These are phyloP conservation scores for Rhizopogon salebrosus DNA, from an alignment of 768 basidiomycete genomes.

Conservation along the genomic window DNA sequence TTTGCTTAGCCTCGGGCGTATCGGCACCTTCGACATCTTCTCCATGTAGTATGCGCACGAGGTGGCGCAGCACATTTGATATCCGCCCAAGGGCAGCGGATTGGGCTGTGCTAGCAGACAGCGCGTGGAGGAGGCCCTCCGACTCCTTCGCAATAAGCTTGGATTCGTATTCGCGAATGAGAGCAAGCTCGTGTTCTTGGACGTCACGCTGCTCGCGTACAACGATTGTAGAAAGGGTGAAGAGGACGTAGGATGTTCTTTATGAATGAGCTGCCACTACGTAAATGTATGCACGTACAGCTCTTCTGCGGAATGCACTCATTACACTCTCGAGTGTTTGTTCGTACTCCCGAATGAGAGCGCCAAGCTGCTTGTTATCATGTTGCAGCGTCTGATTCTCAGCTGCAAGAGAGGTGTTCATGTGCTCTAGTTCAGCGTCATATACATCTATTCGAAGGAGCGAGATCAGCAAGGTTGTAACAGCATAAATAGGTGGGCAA, in stretches of 20 bases:
- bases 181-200: slow-evolving; percentile 84
- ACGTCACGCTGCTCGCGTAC: slow-evolving; percentile 70
- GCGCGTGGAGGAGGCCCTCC: slow-evolving; percentile 51
- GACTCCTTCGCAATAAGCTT: slow-evolving; percentile 75
- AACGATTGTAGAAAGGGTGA: not conserved
- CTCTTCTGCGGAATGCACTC: slow-evolving; percentile 84
- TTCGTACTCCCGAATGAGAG: slow-evolving; percentile 93
- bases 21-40: slow-evolving; percentile 41
- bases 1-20: slow-evolving; percentile 3
- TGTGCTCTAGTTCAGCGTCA: slow-evolving; percentile 81
- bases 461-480: not conserved
- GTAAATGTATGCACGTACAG: slow-evolving; percentile 52
- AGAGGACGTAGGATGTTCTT: not conserved
- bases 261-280: not conserved
- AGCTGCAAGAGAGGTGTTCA: slow-evolving; percentile 70
- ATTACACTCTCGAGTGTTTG: slow-evolving; percentile 93
- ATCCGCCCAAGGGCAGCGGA: slow-evolving; percentile 67
- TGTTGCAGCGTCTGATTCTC: slow-evolving; percentile 86
- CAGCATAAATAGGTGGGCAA: not conserved
- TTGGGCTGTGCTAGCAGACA: slow-evolving; percentile 57
- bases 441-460: slow-evolving; percentile 64
- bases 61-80: slow-evolving; percentile 61
- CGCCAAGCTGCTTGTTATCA: slow-evolving; percentile 93
- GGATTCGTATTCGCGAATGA: slow-evolving; percentile 88
- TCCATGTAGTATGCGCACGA: slow-evolving; percentile 65